Evolutionary conservation across 306 rosid species (phyloP).

Genomic region (Dicorynia guianensis): DNA sequence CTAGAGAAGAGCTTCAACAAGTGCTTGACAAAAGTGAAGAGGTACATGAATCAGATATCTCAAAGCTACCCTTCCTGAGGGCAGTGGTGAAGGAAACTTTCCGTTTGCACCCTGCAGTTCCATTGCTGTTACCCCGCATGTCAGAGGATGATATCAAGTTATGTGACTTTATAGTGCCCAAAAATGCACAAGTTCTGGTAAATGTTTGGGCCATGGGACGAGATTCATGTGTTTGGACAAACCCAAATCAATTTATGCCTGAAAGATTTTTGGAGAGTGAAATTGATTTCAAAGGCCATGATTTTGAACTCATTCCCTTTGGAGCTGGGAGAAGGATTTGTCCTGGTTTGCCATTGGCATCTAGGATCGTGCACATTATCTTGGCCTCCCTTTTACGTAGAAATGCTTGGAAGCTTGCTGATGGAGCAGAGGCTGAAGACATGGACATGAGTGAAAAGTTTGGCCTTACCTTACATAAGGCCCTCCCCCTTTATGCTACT

Average conservation of each 20-base stretch:
- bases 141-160: slow-evolving; percentile 11
- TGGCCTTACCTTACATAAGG: slow-evolving; percentile 33
- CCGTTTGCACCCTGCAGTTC: too few relatives aligned
- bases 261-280: slow-evolving; percentile 41
- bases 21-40: too few relatives aligned
- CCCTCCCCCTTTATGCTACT: slow-evolving; percentile 25
- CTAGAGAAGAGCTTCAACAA: too few relatives aligned
- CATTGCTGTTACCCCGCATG: slow-evolving; percentile 6
- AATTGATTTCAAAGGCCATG: slow-evolving; percentile 37
- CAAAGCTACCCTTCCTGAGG: too few relatives aligned
- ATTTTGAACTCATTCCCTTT: slow-evolving; percentile 34
- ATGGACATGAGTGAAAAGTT: slow-evolving; percentile 17
- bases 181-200: slow-evolving; percentile 23
- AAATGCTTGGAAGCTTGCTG: slow-evolving; percentile 18
- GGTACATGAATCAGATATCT: too few relatives aligned
- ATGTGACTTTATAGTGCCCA: slow-evolving; percentile 21
- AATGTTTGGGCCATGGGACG: slow-evolving; percentile 47
- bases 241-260: slow-evolving; percentile 38
- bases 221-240: slow-evolving; percentile 38
- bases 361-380: not conserved
- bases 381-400: slow-evolving; percentile 33
- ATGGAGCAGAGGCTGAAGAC: slow-evolving; percentile 5
- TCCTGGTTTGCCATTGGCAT: slow-evolving; percentile 35
- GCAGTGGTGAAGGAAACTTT: too few relatives aligned
- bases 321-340: slow-evolving; percentile 36